Base-by-base conservation (phyloP, 148 eudicot species). In the Vaccinium vitisidaea region DNA sequence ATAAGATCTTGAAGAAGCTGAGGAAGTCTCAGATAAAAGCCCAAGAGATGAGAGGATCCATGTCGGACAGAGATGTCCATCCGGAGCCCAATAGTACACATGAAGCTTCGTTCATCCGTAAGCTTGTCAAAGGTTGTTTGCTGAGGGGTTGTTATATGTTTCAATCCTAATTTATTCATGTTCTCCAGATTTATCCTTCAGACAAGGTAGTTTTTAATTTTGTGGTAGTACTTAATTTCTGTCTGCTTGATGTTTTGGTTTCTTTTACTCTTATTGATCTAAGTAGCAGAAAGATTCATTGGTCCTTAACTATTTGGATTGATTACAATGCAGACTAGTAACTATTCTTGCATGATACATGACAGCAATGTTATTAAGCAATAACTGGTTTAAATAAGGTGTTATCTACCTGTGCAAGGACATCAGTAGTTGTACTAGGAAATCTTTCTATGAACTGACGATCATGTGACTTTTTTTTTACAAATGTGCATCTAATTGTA, bases 1-100 rank as follows among this genome's bases (percentile, higher is more conserved):
- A 92, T 80, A 96, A 86, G 88, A 94, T 96, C 61, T 78, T 89
- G 84, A 89, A 92, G 85, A 94, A 89, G 89, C 87, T 94, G 83
- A 86, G 86, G 83, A 87, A 56, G 71, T 92, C 93, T 3, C 92
- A 94, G 83, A 78, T 87, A 76, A 96, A 93, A 90, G 98, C 99
- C 25, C 87, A 89, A 63, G 93, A 89, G 81, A 92, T 90, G 98
- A 93, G 97, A 84, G 84, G 85, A 73, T 86, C 91, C 58, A 52
- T 90, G 52, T 67, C 86, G 11, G 90, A 80, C 16, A 77, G 54
- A 77, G 71, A 58, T 63, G 76, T 77, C 52, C 25, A 27, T 69
- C 80, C 32, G 14, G 69, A 70, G 83, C 83, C 85, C 9, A 87
- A 84, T 82, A 83, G 86, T 30, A 75, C 84, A 25, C 80, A 79